Evolutionary conservation across 164 flowering plant genomes (phyloP), one percentile per base, ranked within the genome.

Genomic region (Dillenia suffruticosa): DNA sequence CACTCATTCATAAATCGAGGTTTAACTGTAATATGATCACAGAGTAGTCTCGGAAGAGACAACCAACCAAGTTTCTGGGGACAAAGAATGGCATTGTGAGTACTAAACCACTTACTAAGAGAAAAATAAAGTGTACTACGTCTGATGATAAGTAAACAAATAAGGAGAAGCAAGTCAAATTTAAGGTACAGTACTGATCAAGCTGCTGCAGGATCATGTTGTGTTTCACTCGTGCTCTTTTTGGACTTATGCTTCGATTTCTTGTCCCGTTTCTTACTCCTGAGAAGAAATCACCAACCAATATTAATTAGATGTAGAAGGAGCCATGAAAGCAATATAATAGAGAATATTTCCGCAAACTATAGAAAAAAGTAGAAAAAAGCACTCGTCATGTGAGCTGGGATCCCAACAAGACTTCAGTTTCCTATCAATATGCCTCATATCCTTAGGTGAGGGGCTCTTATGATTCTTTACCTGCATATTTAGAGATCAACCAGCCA

Each of bases 401-500:
- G 87, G 90, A 63, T 90, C 96, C 79, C 80, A 77, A 67, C 97
- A 94, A 54, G 80, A 82, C 71, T 82, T 94, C 61, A 94, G 87
- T 73, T 94, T 94, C 68, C 96, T 82, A 60, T 90, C 96, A 51
- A 83, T 85, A 76, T 86, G 97, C 83, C 84, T 88, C 84, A 94
- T 80, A 70, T 94, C 96, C 68, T 83, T 83, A n/a, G 85, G 82
- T 26, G 93, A 67, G 19, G 89, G 95, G 62, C 77, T 79, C 57
- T 76, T 77, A 40, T 80, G 84, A 57, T 71, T 72, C 52, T 52
- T 82, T 61, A 81, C 84, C 96, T 94, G 78, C 50, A 51, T 10
- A 65, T n/a, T 47, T 44, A 63, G 17, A 51, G 17, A 22, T 47
- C 17, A 15, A 13, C 64, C 44, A 51, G 12, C 43, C 50, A 60